Evolutionary conservation across 768 basidiomycete species (phyloP).

Genomic region (Pleurotus salmoneostramineus): DNA sequence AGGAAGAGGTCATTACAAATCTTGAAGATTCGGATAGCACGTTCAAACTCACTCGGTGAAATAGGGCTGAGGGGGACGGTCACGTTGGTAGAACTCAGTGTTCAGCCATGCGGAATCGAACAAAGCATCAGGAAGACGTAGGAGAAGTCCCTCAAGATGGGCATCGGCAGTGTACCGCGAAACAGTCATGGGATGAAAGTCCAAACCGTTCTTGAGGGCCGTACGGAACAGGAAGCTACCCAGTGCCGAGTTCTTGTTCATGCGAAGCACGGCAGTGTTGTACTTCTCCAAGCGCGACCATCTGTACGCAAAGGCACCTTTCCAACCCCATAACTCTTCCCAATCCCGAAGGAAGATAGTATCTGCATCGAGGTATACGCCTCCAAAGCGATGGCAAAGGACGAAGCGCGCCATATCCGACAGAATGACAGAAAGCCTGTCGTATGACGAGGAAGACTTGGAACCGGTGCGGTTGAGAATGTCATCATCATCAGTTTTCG

Average conservation of each 20-base stretch:
- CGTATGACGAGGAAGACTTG: constrained; percentile 82
- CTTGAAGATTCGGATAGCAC: background rate
- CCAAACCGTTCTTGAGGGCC: constrained; percentile 84
- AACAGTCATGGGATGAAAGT: constrained; percentile 95
- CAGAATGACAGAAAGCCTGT: constrained; percentile 86
- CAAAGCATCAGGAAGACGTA: constrained; percentile 84
- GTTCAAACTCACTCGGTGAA: constrained; percentile 64
- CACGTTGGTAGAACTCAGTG: constrained; percentile 83
- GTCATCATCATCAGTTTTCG: constrained; percentile 52
- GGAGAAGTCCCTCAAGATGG: constrained; percentile 67
- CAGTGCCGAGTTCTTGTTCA: constrained; percentile 86
- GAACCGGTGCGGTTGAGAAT: constrained; percentile 79
- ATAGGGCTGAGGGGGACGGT: constrained; percentile 90
- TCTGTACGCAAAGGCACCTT: constrained; percentile 90
- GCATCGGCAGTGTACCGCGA: constrained; percentile 83
- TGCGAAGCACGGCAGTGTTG: constrained; percentile 88
- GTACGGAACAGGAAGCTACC: constrained; percentile 91
- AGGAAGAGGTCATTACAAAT: constrained; percentile 3
- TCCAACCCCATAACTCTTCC: constrained; percentile 97
- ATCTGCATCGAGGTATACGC: constrained; percentile 93
- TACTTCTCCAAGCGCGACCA: constrained; percentile 93
- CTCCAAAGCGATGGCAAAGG: constrained; percentile 89
- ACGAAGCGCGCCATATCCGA: constrained; percentile 98
- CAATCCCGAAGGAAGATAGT: constrained; percentile 90
- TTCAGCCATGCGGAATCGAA: constrained; percentile 96